Evolutionary conservation across 306 rosid genomes (phyloP).

Genomic region (Vicia sativa): DNA sequence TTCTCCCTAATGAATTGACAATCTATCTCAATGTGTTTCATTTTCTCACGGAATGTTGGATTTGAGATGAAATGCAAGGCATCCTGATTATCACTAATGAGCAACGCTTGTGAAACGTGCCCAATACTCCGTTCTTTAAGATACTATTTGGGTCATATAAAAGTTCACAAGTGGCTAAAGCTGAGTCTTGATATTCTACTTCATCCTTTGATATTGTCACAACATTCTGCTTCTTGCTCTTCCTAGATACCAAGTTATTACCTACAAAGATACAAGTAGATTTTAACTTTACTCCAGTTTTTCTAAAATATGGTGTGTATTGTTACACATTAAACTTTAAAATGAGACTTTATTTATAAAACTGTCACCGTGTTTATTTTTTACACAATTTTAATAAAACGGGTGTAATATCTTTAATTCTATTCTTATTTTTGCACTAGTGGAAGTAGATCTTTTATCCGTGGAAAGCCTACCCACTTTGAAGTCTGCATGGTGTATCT

Average conservation of each 20-base stretch:
- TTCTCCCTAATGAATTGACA: neutral
- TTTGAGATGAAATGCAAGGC: neutral
- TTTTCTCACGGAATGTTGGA: neutral
- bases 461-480: neutral
- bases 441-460: neutral
- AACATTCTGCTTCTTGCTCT: neutral
- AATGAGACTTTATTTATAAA: too few species aligned
- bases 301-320: too few species aligned
- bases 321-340: too few species aligned
- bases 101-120: neutral
- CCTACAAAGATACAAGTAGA: neutral
- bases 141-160: neutral
- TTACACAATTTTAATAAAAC: too few species aligned
- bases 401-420: too few species aligned
- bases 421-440: too few species aligned
- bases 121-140: neutral
- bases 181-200: neutral
- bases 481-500: neutral
- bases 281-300: too few species aligned
- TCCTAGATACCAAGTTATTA: neutral
- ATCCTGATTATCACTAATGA: neutral
- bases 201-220: neutral
- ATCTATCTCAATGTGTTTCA: neutral
- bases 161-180: neutral
- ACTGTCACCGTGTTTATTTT: too few species aligned